A percentile compares a stretch with the other conserved stretches of the same genome.
Conservation (phyloP, 257 asterid genomes). For the Penstemon barbatus region DNA sequence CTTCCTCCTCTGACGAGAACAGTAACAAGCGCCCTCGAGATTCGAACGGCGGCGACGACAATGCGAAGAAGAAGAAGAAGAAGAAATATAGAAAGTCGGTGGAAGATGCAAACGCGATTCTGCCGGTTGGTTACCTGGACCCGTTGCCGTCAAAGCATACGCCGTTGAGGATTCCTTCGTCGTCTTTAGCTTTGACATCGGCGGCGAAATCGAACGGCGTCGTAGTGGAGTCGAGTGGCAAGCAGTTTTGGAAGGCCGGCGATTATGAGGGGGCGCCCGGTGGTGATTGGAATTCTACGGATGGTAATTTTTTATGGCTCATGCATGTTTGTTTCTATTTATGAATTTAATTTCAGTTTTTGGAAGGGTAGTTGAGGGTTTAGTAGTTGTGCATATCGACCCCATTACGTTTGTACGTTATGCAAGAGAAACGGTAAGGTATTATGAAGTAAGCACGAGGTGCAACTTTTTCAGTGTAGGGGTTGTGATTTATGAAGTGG, state of each 20-base stretch:
- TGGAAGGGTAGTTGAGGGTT: too few species aligned
- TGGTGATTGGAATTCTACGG: slow-evolving; percentile 42
- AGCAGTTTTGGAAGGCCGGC: slow-evolving; percentile 98
- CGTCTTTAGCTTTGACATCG: slow-evolving; percentile 31
- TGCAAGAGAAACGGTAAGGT: neutral
- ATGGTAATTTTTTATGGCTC: slow-evolving; percentile 35
- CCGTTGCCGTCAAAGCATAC: slow-evolving; percentile 42
- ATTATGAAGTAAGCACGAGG: neutral
- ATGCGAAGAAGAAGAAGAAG: slow-evolving; percentile 40
- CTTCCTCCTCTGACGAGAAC: slow-evolving; percentile 24
- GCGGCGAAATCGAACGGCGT: slow-evolving; percentile 18
- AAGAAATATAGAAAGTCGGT: slow-evolving; percentile 47
- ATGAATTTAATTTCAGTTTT: neutral
- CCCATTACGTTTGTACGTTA: too few species aligned
- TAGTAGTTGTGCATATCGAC: too few species aligned
- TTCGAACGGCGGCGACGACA: neutral
- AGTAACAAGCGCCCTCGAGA: slow-evolving; percentile 19
- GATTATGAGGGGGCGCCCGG: slow-evolving; percentile 60
- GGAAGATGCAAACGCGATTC: slow-evolving; percentile 31
- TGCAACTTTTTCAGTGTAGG: neutral
- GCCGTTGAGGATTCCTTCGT: slow-evolving; percentile 22
- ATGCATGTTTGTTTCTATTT: slow-evolving; percentile 21
- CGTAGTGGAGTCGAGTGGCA: slow-evolving; percentile 28
- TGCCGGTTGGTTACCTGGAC: slow-evolving; percentile 81
- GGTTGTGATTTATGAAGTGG: too few species aligned